Percentiles rank a stretch among this genome's conserved stretches.
Conservation (phyloP, 345 rosid genomes). For the Eucalyptus decipiens region DNA sequence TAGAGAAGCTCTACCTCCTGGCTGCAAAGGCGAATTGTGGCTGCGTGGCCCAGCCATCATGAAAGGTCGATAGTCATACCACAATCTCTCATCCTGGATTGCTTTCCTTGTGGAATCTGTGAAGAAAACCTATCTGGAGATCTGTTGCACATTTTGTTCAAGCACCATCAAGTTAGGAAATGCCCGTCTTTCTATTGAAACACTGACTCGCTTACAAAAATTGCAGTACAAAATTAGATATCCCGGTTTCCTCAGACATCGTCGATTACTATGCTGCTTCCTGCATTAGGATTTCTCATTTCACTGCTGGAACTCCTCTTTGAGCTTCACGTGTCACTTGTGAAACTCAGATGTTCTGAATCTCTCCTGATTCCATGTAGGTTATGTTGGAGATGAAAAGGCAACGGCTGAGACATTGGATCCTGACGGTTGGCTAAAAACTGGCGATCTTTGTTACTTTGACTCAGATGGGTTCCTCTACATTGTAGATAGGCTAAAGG, state of each 20-base stretch:
- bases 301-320: neutral
- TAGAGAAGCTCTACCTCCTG: slow-evolving; percentile 61
- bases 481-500: slow-evolving; percentile 85
- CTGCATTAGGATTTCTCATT: neutral
- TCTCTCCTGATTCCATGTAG: slow-evolving; percentile 13
- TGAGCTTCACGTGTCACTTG: neutral
- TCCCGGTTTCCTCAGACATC: neutral
- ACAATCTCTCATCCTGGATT: neutral
- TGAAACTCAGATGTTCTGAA: neutral
- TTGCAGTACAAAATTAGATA: neutral
- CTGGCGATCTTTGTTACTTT: slow-evolving; percentile 87
- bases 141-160: neutral
- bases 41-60: slow-evolving; percentile 67
- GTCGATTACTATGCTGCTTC: neutral
- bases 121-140: neutral
- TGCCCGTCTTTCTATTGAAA: neutral
- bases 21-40: slow-evolving; percentile 79
- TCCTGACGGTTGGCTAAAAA: slow-evolving; percentile 81
- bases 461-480: slow-evolving; percentile 61
- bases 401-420: slow-evolving; percentile 80
- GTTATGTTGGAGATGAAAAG: slow-evolving; percentile 70
- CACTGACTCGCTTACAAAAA: neutral
- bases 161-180: neutral
- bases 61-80: slow-evolving; percentile 37
- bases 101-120: neutral